Evolutionary conservation across 352 stramenopile species (phyloP), one percentile per base, ranked within the genome.

Genomic region (Pythium aristosporum): DNA sequence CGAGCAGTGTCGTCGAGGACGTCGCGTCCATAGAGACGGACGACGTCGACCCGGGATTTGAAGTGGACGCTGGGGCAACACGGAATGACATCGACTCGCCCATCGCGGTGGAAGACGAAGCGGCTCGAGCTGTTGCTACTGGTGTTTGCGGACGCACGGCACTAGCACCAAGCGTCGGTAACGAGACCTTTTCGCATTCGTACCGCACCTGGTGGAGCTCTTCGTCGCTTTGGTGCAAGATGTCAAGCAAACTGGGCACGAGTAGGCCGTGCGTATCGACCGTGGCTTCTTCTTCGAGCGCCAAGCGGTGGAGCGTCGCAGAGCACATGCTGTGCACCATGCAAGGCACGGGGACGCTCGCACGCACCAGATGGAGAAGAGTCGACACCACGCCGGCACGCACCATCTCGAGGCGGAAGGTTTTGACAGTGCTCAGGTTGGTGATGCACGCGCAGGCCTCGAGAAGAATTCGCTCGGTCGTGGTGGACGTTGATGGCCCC

Each of bases 171-270:
- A n/a, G 57, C 0, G 52, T 57, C 9, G 77, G 85, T 10, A 90
- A 57, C 15, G 82, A 89, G 11, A 89, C 73, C 43, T 91, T 88
- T 51, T 88, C 80, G 46, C 77, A 89, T 51, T 87, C 77, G 53
- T 91, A 92, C n/a, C 79, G 79, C 9, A 90, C 79, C 62, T 87
- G 74, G 23, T 90, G 79, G 6, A 92, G 71, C 28, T 87, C 80
- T 13, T 89, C 82, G 34, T 90, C 80, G 1, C 53, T 82, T 23
- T 87, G 77, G 13, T 65, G 58, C 5, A 92, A 55, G 16, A 90
- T 83, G 8, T 73, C 73, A 10, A 90, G 66, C 10, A 90, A 53
- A 37, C 79, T 88, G 1, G 80, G 79, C 12, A 92, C 73, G 0
- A 92, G 65, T 16, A 79, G 55, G 1, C 48, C 71, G 8, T 63